A percentile compares a stretch with the other conserved stretches of the same genome.
phyloP scores from a whole-genome alignment of 352 stramenopile species.

The Saprolegnia diclina region DNA sequence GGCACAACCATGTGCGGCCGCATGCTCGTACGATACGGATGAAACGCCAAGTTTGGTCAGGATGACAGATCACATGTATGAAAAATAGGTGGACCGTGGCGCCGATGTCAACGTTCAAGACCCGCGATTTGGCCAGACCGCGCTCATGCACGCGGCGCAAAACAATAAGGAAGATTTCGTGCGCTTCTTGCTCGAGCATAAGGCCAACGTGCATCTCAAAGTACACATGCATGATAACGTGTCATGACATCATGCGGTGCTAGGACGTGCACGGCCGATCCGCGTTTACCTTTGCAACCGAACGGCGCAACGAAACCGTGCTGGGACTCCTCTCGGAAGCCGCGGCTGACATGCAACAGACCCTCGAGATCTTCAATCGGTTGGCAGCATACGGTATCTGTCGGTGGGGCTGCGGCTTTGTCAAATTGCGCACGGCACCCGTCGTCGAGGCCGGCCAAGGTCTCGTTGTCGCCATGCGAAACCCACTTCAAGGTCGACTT shows the following conservation, averaged over 20 bases:
- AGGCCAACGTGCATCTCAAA: conserved; percentile 7
- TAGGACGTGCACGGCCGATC: conserved; percentile 35
- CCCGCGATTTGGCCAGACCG: conserved; percentile 34
- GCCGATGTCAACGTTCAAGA: conserved; percentile 45
- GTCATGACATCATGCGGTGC: not conserved
- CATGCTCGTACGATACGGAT: conserved; percentile 28
- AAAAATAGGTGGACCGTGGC: conserved; percentile 36
- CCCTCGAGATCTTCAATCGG: not conserved
- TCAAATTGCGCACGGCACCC: not conserved
- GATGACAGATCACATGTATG: not conserved
- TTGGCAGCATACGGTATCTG: conserved; percentile 14
- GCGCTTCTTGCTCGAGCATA: conserved; percentile 43
- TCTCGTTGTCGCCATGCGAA: not conserved
- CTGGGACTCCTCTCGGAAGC: conserved; percentile 7
- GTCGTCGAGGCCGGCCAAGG: conserved; percentile 11
- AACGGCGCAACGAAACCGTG: conserved; percentile 8
- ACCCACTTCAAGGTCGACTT: conserved; percentile 35
- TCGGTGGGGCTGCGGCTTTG: conserved; percentile 25
- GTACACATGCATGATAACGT: conserved; percentile 42
- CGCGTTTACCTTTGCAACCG: conserved; percentile 42
- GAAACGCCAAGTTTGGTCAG: not conserved
- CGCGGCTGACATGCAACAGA: conserved; percentile 5
- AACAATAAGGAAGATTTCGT: conserved; percentile 48
- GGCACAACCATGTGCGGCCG: conserved; percentile 49
- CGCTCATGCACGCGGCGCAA: conserved; percentile 53